Base-by-base conservation (phyloP, 768 basidiomycete genomes). In the Boletus sensibilis region DNA sequence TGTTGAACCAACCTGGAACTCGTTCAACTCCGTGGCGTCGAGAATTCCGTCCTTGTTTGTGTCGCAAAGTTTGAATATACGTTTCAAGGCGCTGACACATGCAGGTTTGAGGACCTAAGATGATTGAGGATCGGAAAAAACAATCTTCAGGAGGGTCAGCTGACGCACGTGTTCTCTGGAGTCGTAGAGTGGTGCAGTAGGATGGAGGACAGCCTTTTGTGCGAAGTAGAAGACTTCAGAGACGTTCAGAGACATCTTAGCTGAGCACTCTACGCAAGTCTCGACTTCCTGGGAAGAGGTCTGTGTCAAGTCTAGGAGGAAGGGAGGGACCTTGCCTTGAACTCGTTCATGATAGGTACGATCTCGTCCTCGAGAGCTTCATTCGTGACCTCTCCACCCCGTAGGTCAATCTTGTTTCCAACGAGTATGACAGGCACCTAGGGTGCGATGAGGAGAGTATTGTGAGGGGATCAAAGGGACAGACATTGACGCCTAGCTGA, bases 191-290 rank as follows among this genome's bases (percentile, higher is more conserved):
- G 96, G 96, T 7, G 96, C 96, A 1, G 94, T 96, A 2, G 96
- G 96, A 68, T 99, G 94, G 12, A 98, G 76, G 33, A 99, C 96
- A 13, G 96, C 96, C 69, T 97, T 98, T 73, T 97, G 95, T 2
- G 96, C 96, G 72, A 98, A 98, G 73, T 96, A 98, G 77, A 98
- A 94, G 31, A 98, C 94, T 72, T 96, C 95, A 16, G 94, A 95
- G 55, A 98, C 88, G 71, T 98, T 98, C 59, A 95, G 72, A 27
- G 92, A 88, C 50, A 89, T 75, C 70, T 90, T 88, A 4, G 94
- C 94, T n/a, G 94, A 96, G 67, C 92, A 93, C 75, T 98, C 96
- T 31, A 98, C 91, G 66, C 95, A 98, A 40, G 96, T 98, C 70
- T 98, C 95, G 52, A 98, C 95, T 82, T 98, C 95, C 96, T 98